A percentile compares a stretch with the other conserved stretches of the same genome.
Conservation (phyloP, 305 asterid genomes). For the Fraxinus paxiana region DNA sequence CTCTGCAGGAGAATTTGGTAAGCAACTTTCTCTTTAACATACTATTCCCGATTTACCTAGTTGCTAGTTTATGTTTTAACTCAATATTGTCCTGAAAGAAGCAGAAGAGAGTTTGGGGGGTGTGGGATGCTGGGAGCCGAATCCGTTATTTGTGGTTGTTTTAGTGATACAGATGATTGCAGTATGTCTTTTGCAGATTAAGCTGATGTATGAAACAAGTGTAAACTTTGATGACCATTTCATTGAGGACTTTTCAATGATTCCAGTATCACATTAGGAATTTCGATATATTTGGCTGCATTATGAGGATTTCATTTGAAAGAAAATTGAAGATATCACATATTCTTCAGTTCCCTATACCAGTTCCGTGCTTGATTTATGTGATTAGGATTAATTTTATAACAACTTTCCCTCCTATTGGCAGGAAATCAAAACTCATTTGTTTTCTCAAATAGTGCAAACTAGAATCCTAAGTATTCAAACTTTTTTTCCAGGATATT, state of each 20-base stretch:
- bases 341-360: neutral
- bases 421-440: neutral
- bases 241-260: neutral
- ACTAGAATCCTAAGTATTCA: neutral
- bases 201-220: neutral
- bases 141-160: neutral
- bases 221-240: neutral
- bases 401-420: neutral
- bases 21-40: conserved; percentile 4
- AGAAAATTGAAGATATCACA: neutral
- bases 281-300: neutral
- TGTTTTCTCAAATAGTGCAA: neutral
- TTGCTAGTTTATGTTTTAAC: neutral
- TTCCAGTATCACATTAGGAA: neutral
- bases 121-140: neutral
- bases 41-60: neutral
- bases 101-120: neutral
- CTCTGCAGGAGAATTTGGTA: conserved; percentile 42
- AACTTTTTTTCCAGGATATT: conserved; percentile 29
- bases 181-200: neutral
- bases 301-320: neutral
- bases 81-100: neutral
- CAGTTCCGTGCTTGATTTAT: neutral
- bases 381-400: neutral
- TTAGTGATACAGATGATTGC: neutral